phyloP scores from a whole-genome alignment of 768 basidiomycete species.

The Lentinula lateritia region DNA sequence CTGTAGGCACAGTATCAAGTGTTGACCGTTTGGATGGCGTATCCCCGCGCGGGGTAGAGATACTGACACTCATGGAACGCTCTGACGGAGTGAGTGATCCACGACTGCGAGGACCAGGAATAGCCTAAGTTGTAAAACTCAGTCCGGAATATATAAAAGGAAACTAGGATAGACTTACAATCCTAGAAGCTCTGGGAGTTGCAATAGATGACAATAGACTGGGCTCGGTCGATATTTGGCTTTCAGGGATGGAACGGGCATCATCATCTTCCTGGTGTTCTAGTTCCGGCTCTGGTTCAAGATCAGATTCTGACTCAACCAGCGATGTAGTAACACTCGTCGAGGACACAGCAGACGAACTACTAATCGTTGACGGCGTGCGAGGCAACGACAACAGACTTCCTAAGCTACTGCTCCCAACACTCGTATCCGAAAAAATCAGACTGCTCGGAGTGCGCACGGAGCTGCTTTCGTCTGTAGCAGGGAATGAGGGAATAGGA shows the following conservation, averaged over 20 bases:
- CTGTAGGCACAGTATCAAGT: conserved; percentile 37
- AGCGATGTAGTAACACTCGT: conserved; percentile 36
- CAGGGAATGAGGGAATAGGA: conserved; percentile 28
- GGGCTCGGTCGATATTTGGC: conserved; percentile 9
- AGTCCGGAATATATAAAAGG: neutral
- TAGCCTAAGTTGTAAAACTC: conserved; percentile 13
- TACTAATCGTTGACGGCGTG: conserved; percentile 30
- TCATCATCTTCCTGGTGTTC: neutral
- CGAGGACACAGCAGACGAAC: conserved; percentile 36
- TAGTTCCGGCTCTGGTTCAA: conserved; percentile 4
- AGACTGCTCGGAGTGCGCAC: conserved; percentile 5
- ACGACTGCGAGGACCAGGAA: neutral
- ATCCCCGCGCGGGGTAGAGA: conserved; percentile 42
- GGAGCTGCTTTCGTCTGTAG: conserved; percentile 6
- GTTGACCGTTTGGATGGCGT: conserved; percentile 42
- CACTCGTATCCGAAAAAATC: neutral
- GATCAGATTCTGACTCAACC: conserved; percentile 26
- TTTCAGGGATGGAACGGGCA: conserved; percentile 7
- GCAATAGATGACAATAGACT: conserved; percentile 6
- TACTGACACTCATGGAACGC: conserved; percentile 40
- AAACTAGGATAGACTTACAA: conserved; percentile 17
- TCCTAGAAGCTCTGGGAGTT: conserved; percentile 16
- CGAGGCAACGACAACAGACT: conserved; percentile 30
- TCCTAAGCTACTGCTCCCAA: conserved; percentile 14
- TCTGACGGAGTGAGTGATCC: conserved; percentile 13